These are phyloP conservation scores for Eucommia ulmoides DNA, from an alignment of 257 asterid genomes.

Conservation along the genomic window DNA sequence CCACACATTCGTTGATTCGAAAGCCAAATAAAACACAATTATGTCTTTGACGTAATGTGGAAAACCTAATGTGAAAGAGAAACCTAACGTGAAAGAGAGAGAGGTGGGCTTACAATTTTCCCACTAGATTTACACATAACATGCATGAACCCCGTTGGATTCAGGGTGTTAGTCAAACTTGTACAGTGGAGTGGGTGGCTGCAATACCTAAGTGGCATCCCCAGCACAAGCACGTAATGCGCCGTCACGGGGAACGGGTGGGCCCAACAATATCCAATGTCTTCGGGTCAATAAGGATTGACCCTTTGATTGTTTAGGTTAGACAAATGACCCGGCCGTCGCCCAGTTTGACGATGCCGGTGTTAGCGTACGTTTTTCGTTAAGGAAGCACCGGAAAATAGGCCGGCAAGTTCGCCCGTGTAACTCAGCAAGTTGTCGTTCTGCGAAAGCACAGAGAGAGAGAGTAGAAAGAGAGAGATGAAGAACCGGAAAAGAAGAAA, in stretches of 20 bases:
- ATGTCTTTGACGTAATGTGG: conserved; percentile 54
- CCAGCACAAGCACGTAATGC: conserved; percentile 81
- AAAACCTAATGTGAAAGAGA: no score
- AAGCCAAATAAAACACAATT: neutral
- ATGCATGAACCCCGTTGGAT: conserved; percentile 72
- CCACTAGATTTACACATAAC: conserved; percentile 82
- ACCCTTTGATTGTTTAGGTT: conserved; percentile 83
- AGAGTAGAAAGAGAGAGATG: no score
- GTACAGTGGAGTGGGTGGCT: conserved; percentile 79
- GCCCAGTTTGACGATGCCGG: conserved; percentile 75
- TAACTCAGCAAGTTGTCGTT: conserved; percentile 58
- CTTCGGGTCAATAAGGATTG: conserved; percentile 51
- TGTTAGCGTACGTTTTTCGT: conserved; percentile 92
- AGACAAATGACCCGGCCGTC: conserved; percentile 90
- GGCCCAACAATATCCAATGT: conserved; percentile 94
- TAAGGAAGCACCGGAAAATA: conserved; percentile 79
- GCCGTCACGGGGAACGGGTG: conserved; percentile 90
- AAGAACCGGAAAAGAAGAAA: no score
- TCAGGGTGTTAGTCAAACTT: conserved; percentile 90
- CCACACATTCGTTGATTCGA: neutral
- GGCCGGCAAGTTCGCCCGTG: conserved; percentile 72
- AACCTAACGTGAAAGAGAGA: no score
- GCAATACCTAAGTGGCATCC: conserved; percentile 92
- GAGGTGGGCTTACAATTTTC: conserved; percentile 41
- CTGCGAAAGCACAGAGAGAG: no score